Evolutionary conservation across 2,329 filamentous ascomycete genomes (phyloP).

Genomic region (Lecanoromycetidae sp.): DNA sequence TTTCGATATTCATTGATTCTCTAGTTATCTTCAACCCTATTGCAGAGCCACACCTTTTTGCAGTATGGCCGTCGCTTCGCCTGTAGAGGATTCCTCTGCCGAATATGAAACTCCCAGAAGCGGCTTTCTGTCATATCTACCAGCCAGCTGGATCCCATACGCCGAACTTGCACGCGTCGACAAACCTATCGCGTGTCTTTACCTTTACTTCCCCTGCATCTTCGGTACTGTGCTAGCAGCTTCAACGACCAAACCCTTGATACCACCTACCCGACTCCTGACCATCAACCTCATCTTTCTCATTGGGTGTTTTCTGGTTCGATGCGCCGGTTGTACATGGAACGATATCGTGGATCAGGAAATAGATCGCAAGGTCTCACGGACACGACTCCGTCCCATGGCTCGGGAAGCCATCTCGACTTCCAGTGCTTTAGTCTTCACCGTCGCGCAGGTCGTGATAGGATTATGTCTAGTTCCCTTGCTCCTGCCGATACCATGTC

Average conservation of each 20-base stretch:
- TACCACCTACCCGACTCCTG: not conserved
- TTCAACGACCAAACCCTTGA: not conserved
- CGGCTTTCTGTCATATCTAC: not conserved
- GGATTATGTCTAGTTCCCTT: slow-evolving; percentile 54
- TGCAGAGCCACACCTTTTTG: no score
- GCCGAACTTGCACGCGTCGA: not conserved
- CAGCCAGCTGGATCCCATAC: not conserved
- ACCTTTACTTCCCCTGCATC: not conserved
- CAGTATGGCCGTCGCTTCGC: no score
- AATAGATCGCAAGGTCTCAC: slow-evolving; percentile 41
- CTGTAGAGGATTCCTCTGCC: no score
- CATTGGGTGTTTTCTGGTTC: not conserved
- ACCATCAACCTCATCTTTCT: not conserved
- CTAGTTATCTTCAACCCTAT: no score
- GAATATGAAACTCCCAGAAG: no score
- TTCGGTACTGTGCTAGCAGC: not conserved
- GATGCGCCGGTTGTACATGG: slow-evolving; percentile 34
- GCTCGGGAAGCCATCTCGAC: slow-evolving; percentile 40
- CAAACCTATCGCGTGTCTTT: not conserved
- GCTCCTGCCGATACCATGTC: not conserved
- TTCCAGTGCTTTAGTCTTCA: slow-evolving; percentile 56
- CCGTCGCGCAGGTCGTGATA: slow-evolving; percentile 57
- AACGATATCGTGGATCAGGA: slow-evolving; percentile 80
- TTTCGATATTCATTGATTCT: no score
- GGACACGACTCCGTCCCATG: slow-evolving; percentile 42